Conservation (phyloP, 345 rosid species). For the Rhodamnia argentea region DNA sequence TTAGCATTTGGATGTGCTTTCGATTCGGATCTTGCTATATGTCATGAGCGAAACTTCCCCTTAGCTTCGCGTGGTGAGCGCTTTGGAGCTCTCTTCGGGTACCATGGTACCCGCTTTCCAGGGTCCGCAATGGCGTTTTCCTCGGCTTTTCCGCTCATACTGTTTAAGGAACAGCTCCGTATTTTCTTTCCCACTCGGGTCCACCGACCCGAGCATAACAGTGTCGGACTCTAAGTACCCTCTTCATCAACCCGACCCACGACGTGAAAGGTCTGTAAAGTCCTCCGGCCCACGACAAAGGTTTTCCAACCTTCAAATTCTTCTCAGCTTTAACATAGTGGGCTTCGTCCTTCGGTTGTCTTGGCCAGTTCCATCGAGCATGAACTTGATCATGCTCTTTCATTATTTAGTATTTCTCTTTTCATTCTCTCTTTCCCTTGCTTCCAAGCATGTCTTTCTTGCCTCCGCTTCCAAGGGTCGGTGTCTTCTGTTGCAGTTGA, state of each 20-base stretch:
- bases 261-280: background rate
- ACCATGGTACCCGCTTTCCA: background rate
- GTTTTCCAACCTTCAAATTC: background rate
- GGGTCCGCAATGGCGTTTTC: background rate
- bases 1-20: background rate
- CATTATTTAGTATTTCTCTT: background rate
- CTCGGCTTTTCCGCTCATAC: background rate
- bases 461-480: background rate
- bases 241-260: background rate
- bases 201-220: no score
- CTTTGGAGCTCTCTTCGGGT: background rate
- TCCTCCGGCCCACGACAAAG: background rate
- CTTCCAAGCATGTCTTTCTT: background rate
- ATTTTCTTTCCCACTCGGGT: no score
- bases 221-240: background rate
- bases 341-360: background rate
- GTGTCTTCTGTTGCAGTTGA: background rate
- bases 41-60: background rate
- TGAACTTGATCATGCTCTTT: background rate
- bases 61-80: background rate
- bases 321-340: background rate
- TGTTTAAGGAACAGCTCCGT: no score
- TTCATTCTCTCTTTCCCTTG: background rate
- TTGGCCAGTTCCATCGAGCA: background rate
- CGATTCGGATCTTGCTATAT: background rate